Conservation (phyloP, 345 rosid genomes). For the Eucalyptus curtisii region DNA sequence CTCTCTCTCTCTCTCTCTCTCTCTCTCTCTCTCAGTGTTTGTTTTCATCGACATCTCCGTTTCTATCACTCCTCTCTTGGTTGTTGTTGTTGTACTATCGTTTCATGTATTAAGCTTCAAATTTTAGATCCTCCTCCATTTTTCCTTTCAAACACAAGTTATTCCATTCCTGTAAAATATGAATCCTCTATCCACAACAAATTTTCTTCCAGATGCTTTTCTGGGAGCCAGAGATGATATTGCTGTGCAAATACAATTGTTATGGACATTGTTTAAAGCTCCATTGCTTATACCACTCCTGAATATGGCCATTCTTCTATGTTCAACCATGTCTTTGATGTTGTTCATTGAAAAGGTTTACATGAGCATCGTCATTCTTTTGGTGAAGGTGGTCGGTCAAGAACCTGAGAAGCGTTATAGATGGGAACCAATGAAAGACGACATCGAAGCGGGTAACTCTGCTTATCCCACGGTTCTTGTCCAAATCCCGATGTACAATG, state of each 20-base stretch:
- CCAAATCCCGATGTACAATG: slow-evolving; percentile 34
- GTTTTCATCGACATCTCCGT: neutral
- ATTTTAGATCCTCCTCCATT: neutral
- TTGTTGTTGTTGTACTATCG: neutral
- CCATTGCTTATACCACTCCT: slow-evolving; percentile 26
- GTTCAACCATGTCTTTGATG: slow-evolving; percentile 40
- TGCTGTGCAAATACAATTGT: neutral
- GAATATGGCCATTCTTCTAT: slow-evolving; percentile 18
- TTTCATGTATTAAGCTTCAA: neutral
- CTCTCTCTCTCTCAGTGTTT: neutral
- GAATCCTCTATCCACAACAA: neutral
- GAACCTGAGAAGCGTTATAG: slow-evolving; percentile 25
- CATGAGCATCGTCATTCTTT: slow-evolving; percentile 35
- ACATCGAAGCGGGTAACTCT: slow-evolving; percentile 32
- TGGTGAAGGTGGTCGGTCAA: slow-evolving; percentile 19
- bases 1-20: too few species aligned
- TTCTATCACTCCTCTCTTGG: neutral
- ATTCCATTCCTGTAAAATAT: neutral
- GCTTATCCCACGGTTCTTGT: slow-evolving; percentile 24
- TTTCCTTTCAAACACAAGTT: neutral
- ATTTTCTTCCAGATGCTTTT: neutral
- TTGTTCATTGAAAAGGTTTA: slow-evolving; percentile 40
- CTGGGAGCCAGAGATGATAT: neutral
- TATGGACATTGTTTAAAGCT: slow-evolving; percentile 19
- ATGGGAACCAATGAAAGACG: slow-evolving; percentile 30